A percentile compares a stretch with the other conserved stretches of the same genome.
These are phyloP conservation scores for Hyaloscypha hepaticicola DNA, from an alignment of 495 filamentous ascomycete genomes.

Conservation along the genomic window DNA sequence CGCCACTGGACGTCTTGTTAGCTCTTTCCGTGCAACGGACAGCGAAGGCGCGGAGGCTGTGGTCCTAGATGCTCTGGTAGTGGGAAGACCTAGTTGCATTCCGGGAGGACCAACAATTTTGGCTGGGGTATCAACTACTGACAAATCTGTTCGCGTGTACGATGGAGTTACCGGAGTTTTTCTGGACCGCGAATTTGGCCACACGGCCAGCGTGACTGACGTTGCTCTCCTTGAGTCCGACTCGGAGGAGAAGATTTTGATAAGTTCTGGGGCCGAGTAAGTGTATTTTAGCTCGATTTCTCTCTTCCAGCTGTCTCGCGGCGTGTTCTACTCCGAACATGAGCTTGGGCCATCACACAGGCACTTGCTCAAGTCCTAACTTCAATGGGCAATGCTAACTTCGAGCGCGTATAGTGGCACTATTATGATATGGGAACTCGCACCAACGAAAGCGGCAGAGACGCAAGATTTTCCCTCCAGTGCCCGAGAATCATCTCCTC, in stretches of 20 bases:
- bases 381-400: background rate
- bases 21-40: constrained; percentile 79
- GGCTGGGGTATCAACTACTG: constrained; percentile 82
- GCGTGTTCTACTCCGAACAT: no score
- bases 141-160: constrained; percentile 92
- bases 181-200: constrained; percentile 86
- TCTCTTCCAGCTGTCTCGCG: background rate
- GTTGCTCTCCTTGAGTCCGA: constrained; percentile 65
- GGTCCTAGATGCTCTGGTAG: constrained; percentile 72
- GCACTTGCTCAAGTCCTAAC: background rate
- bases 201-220: constrained; percentile 87
- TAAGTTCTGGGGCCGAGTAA: constrained; percentile 72
- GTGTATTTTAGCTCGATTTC: background rate
- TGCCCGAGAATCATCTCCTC: constrained; percentile 38
- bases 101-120: constrained; percentile 53
- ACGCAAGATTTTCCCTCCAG: constrained; percentile 26
- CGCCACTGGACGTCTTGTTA: constrained; percentile 63
- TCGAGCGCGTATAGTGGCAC: constrained; percentile 47
- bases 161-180: constrained; percentile 72
- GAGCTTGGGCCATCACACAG: no score
- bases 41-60: constrained; percentile 76
- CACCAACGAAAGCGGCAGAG: constrained; percentile 38
- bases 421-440: constrained; percentile 80
- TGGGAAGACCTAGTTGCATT: constrained; percentile 44
- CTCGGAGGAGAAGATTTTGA: constrained; percentile 51